Evolutionary conservation across 306 rosid genomes (phyloP).

Genomic region (Nissolia schottii): DNA sequence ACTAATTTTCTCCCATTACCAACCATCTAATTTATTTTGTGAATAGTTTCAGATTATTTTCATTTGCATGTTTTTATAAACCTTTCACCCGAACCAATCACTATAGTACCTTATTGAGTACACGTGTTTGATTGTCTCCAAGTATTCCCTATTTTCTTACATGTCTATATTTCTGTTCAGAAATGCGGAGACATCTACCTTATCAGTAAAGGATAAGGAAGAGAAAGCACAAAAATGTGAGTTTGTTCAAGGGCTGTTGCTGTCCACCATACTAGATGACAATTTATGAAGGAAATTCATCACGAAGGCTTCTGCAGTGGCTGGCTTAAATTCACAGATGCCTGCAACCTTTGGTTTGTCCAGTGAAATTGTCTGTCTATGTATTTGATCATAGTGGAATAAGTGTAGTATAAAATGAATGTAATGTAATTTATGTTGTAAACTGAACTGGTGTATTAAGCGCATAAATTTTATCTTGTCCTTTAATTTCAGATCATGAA

Average conservation of each 20-base stretch:
- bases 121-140: background rate
- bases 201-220: constrained; percentile 49
- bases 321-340: constrained; percentile 31
- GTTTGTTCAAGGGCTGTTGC: constrained; percentile 79
- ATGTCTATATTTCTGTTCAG: constrained; percentile 38
- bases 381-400: constrained; percentile 56
- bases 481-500: constrained; percentile 39
- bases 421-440: constrained; percentile 75
- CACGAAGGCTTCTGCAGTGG: constrained; percentile 37
- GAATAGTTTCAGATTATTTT: background rate
- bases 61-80: background rate
- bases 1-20: background rate
- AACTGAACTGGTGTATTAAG: constrained; percentile 44
- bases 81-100: background rate
- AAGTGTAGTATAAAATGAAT: constrained; percentile 51
- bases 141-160: background rate
- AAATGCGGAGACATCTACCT: constrained; percentile 38
- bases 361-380: constrained; percentile 46
- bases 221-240: constrained; percentile 67
- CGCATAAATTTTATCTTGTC: constrained; percentile 29
- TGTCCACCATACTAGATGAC: constrained; percentile 79
- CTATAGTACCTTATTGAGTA: constrained; percentile 22
- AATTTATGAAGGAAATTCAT: constrained; percentile 36
- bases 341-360: constrained; percentile 38
- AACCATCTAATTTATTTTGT: background rate